Evolutionary conservation across 305 asterid genomes (phyloP), one percentile per base, ranked within the genome.

Genomic region (Fraxinus velutina): DNA sequence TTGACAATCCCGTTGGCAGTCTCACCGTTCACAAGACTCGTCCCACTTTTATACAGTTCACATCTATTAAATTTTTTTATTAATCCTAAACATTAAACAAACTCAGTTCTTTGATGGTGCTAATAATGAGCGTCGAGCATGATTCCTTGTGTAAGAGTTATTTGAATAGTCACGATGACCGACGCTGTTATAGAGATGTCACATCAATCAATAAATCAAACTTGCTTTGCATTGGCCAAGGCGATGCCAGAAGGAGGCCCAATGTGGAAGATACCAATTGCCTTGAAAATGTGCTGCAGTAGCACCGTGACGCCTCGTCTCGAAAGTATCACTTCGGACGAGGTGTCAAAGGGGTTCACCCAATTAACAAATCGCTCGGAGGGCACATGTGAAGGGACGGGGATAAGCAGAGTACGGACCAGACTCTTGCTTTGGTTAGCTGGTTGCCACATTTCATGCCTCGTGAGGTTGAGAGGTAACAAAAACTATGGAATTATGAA

Each of bases 401-500:
- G 52, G 52, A 5, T 15, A 47, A 47, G 57, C 19, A 0, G 19
- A 47, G 17, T 47, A 13, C 17, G n/a, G 19, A 47, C 57, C 57
- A 13, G 57, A 13, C 57, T 13, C 6, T 13, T 13, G 57, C 57
- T 47, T 47, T 47, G 19, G 0, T 47, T 13, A 47, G 57, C 17
- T 47, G n/a, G n/a, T 3, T 44, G 55, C 17, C 17, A 12, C 5
- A 3, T 44, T 44, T 1, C 6, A 13, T 13, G 19, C 57, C 57
- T 47, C 0, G 57, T 2, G 4, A 37, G 44, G 44, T 13, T 2
- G 1, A 2, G 52, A 42, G 5, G 52, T 2, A 42, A 2, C n/a
- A 3, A 13, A 47, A 47, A 12, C 32, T 85, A 78, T 12, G 89
- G 89, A 76, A 86, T 84, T 52, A 81, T 88, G 85, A 88, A 68